A percentile compares a stretch with the other conserved stretches of the same genome.
Evolutionary conservation across 495 filamentous ascomycete genomes (phyloP).

Genomic region (Trichoderma asperelloides): DNA sequence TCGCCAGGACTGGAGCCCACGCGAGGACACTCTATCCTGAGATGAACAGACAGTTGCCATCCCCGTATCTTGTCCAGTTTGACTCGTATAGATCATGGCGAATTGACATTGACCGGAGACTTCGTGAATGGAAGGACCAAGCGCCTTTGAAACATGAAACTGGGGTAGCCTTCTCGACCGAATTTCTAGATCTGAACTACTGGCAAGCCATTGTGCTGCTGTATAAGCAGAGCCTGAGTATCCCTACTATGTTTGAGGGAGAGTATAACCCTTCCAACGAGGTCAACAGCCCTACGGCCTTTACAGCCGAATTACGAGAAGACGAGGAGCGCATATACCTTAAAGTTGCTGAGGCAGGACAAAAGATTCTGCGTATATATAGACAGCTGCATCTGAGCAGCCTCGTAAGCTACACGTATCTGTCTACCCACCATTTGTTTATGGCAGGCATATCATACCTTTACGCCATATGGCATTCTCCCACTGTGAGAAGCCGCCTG

Average conservation of each 20-base stretch:
- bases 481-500: conserved; percentile 71
- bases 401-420: conserved; percentile 89
- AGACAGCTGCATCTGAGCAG: conserved; percentile 79
- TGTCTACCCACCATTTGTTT: conserved; percentile 95
- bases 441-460: conserved; percentile 97
- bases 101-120: conserved; percentile 70
- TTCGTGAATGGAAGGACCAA: conserved; percentile 80
- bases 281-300: conserved; percentile 37
- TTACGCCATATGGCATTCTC: conserved; percentile 95
- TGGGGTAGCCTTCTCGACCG: conserved; percentile 74
- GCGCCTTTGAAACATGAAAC: conserved; percentile 69
- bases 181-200: conserved; percentile 90
- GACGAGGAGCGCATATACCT: conserved; percentile 87
- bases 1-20: conserved; percentile 42
- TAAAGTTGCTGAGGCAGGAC: conserved; percentile 89
- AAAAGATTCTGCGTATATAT: conserved; percentile 85
- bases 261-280: conserved; percentile 62
- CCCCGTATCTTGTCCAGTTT: conserved; percentile 77
- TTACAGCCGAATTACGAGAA: conserved; percentile 51
- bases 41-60: conserved; percentile 70
- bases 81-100: conserved; percentile 84
- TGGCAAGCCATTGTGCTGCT: conserved; percentile 98
- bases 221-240: conserved; percentile 82
- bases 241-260: conserved; percentile 73
- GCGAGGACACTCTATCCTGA: conserved; percentile 43